Conservation (phyloP, 352 stramenopile species). For the Blastocystis sp. region DNA sequence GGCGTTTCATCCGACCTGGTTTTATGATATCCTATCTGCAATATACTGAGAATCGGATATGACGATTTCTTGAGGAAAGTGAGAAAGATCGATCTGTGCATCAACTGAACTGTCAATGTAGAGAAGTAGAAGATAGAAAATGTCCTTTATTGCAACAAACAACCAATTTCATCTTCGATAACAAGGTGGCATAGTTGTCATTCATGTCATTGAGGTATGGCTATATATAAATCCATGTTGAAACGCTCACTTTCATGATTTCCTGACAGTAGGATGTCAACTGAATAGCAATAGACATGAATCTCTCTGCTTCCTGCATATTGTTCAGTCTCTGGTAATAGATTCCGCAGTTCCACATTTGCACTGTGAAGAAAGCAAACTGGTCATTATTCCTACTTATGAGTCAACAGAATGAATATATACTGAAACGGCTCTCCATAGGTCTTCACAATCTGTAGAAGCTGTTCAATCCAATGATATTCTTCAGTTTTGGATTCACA, state of each 20-base stretch:
- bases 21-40: no score
- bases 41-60: no score
- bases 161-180: constrained; percentile 1
- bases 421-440: not conserved
- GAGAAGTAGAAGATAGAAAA: no score
- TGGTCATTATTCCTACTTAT: not conserved
- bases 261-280: not conserved
- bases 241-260: not conserved
- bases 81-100: no score
- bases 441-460: constrained; percentile 24
- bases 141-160: not conserved
- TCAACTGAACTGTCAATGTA: no score
- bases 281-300: constrained; percentile 38
- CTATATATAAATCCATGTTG: not conserved
- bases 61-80: no score
- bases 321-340: constrained; percentile 35
- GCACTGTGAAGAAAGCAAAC: constrained; percentile 27
- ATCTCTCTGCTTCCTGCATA: constrained; percentile 16
- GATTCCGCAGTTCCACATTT: constrained; percentile 49
- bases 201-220: constrained; percentile 45
- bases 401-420: not conserved
- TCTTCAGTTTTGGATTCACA: constrained; percentile 11
- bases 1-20: no score
- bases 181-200: constrained; percentile 25
- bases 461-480: constrained; percentile 44